A percentile compares a stretch with the other conserved stretches of the same genome.
These are phyloP conservation scores for Penicillium antarcticum DNA, from an alignment of 495 filamentous ascomycete species.

Conservation along the genomic window DNA sequence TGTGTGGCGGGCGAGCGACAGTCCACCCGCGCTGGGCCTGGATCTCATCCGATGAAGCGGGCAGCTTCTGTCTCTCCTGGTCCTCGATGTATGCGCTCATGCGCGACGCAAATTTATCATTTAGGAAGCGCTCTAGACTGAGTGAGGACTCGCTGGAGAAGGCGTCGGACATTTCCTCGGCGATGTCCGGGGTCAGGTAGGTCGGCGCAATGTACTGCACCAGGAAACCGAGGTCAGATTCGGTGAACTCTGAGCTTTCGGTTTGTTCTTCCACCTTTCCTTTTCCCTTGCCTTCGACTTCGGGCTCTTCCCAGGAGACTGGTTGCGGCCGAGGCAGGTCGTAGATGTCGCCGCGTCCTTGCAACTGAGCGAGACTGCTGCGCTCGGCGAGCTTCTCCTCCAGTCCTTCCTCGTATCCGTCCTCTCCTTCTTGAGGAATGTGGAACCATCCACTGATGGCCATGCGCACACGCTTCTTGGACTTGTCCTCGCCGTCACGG, in stretches of 20 bases:
- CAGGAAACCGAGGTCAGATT: conserved; percentile 78
- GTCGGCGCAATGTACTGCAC: conserved; percentile 83
- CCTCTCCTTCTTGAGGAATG: conserved; percentile 92
- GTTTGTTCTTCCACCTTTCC: conserved; percentile 41
- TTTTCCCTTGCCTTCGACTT: conserved; percentile 39
- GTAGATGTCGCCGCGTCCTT: conserved; percentile 83
- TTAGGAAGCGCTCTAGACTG: conserved; percentile 72
- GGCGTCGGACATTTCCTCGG: conserved; percentile 72
- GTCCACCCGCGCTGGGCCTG: conserved; percentile 61
- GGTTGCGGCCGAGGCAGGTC: conserved; percentile 72
- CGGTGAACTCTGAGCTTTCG: conserved; percentile 57
- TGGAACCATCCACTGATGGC: conserved; percentile 99
- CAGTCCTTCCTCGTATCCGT: conserved; percentile 85
- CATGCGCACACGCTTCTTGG: conserved; percentile 78
- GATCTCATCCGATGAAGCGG: conserved; percentile 50
- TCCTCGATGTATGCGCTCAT: conserved; percentile 66
- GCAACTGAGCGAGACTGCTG: conserved; percentile 85
- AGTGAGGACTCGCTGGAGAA: conserved; percentile 83
- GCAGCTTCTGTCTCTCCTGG: conserved; percentile 52
- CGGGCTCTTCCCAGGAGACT: conserved; percentile 34
- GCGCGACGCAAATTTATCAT: conserved; percentile 65
- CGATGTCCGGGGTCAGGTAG: conserved; percentile 91
- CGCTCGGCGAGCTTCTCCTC: conserved; percentile 84
- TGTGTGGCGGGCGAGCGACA: conserved; percentile 86
- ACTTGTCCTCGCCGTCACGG: conserved; percentile 57